These are phyloP conservation scores for Trametes hirsuta DNA, from an alignment of 1,284 basidiomycete genomes.

Conservation along the genomic window DNA sequence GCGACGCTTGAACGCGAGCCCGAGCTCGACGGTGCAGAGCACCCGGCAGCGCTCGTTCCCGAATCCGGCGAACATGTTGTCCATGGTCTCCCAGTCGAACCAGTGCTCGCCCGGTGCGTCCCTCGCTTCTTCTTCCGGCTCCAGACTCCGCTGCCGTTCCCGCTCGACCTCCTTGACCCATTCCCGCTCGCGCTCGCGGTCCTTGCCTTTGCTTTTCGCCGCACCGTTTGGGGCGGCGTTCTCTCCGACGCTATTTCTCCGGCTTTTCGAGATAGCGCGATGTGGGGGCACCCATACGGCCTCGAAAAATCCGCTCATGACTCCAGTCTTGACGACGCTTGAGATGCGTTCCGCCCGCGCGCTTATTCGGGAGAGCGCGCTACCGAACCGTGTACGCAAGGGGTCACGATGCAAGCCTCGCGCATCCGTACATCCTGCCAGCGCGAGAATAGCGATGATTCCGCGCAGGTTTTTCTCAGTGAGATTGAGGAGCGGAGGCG, in stretches of 20 bases:
- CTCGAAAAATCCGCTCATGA: slow-evolving; percentile 41
- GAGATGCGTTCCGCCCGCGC: slow-evolving; percentile 38
- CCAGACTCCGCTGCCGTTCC: slow-evolving; percentile 4
- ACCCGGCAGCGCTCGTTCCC: slow-evolving; percentile 34
- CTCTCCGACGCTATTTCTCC: slow-evolving; percentile 1
- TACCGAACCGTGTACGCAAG: slow-evolving; percentile 35
- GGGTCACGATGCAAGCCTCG: slow-evolving; percentile 35
- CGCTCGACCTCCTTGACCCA: slow-evolving; percentile 26
- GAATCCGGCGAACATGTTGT: slow-evolving; percentile 39
- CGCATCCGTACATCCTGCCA: slow-evolving; percentile 38
- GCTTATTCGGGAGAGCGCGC: slow-evolving; percentile 32
- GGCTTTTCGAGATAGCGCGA: neutral
- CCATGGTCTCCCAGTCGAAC: slow-evolving; percentile 38
- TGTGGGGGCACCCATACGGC: slow-evolving; percentile 29
- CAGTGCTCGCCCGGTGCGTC: slow-evolving; percentile 14
- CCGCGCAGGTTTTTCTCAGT: slow-evolving; percentile 37
- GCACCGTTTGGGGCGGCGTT: slow-evolving; percentile 3
- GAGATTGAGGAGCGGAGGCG: slow-evolving; percentile 19
- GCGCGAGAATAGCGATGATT: slow-evolving; percentile 38
- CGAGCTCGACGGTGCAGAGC: slow-evolving; percentile 42
- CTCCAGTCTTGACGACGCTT: slow-evolving; percentile 36
- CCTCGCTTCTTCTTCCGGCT: neutral
- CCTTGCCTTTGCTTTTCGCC: slow-evolving; percentile 16
- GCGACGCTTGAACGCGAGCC: slow-evolving; percentile 34
- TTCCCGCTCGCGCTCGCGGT: slow-evolving; percentile 22